Conservation (phyloP, 2,329 filamentous ascomycete genomes). For the Xylaria hypoxylon region DNA sequence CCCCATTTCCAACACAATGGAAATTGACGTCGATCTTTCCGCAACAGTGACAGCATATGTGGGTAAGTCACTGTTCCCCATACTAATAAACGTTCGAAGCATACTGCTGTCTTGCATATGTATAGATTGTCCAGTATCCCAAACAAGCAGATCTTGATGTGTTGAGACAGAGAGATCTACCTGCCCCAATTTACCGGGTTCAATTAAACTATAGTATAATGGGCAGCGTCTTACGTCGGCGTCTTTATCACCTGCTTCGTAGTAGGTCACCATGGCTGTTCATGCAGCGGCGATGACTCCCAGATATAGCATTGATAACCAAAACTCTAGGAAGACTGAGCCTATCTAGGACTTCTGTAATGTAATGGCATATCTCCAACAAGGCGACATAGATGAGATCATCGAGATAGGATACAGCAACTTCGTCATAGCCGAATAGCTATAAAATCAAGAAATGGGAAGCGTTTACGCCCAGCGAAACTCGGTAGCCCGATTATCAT, state of each 20-base stretch:
- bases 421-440: neutral
- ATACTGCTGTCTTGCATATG: neutral
- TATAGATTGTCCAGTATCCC: neutral
- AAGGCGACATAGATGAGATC: neutral
- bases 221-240: neutral
- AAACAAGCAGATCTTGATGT: slow-evolving; percentile 23
- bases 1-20: slow-evolving; percentile 8
- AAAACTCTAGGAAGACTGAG: neutral
- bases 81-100: slow-evolving; percentile 14
- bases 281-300: slow-evolving; percentile 11
- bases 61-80: slow-evolving; percentile 10
- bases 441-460: slow-evolving; percentile 27
- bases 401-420: neutral
- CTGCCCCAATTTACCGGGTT: neutral
- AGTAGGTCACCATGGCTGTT: neutral
- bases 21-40: slow-evolving; percentile 29
- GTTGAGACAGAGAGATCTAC: slow-evolving; percentile 5
- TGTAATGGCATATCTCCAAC: neutral
- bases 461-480: slow-evolving; percentile 9
- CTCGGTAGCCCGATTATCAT: slow-evolving; percentile 2
- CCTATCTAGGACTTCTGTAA: neutral
- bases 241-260: neutral
- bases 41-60: slow-evolving; percentile 9
- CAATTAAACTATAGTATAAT: neutral
- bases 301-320: slow-evolving; percentile 15